These are phyloP conservation scores for Pythium insidiosum DNA, from an alignment of 352 stramenopile genomes.

Conservation along the genomic window DNA sequence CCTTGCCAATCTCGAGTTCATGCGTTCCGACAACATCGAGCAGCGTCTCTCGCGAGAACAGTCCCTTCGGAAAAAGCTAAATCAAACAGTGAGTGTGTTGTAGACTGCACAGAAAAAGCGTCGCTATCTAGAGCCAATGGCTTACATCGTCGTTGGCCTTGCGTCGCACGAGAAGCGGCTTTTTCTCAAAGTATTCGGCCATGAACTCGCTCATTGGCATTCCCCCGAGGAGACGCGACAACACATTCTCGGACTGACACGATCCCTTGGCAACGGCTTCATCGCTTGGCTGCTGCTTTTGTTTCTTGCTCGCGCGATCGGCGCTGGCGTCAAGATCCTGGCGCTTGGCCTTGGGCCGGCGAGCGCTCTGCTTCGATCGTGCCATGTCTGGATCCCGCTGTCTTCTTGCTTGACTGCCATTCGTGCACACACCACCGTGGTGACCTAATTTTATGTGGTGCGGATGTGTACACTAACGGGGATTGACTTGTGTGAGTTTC, in stretches of 20 bases:
- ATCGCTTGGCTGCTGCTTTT: no score
- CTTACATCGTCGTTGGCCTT: slow-evolving; percentile 32
- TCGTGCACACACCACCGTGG: no score
- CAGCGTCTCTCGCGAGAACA: slow-evolving; percentile 69
- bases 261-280: no score
- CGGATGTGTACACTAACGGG: no score
- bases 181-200: slow-evolving; percentile 79
- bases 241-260: not conserved
- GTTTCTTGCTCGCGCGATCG: slow-evolving; percentile 23
- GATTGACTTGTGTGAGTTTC: no score
- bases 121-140: no score
- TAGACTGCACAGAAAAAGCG: no score
- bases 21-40: slow-evolving; percentile 55
- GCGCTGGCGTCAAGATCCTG: slow-evolving; percentile 9
- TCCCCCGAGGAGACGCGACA: slow-evolving; percentile 50
- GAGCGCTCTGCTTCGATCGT: slow-evolving; percentile 34
- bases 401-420: no score
- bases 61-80: slow-evolving; percentile 35
- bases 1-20: slow-evolving; percentile 42
- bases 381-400: no score
- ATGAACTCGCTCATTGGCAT: slow-evolving; percentile 59
- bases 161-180: slow-evolving; percentile 59
- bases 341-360: slow-evolving; percentile 28
- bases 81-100: no score
- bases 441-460: no score